Evolutionary conservation across 352 stramenopile genomes (phyloP), one percentile per base, ranked within the genome.

Genomic region (Pythium monospermum): DNA sequence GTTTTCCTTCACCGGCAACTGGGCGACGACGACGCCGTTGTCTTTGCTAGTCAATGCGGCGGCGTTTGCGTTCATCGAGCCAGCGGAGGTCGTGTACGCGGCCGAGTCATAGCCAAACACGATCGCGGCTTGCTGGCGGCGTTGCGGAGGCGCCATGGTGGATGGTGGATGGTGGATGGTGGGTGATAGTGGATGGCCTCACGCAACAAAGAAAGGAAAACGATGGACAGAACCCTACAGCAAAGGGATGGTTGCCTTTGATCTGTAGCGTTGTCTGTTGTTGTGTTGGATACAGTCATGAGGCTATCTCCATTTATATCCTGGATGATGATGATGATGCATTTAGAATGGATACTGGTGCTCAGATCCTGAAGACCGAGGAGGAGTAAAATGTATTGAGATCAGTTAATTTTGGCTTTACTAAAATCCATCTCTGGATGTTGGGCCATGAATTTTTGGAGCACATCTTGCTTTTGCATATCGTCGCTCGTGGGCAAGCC

Each of bases 381-480:
- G n/a, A n/a, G n/a, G n/a, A n/a, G n/a, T n/a, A n/a, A n/a, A 35
- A 35, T 35, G 13, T n/a, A 16, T 44, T 32, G n/a, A 2, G 8
- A 33, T 81, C 83, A 98, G 56, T 82, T 95, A 58, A 99, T 91
- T 68, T 99, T 99, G 49, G 96, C 96, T 56, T 99, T 98, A 66
- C 74, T 96, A 64, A 99, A 99, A 70, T 99, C 97, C 90, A 99
- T 98, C 71, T 99, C 97, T 0, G 97, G 97, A 83, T 99, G 97
- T 63, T 96, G 87, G 35, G 81, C 86, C 90, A 99, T 99, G 68
- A 99, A 99, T 69, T 98, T 98, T 53, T 99, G 90, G 41, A 99
- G 69, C 49, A 99, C 86, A 33, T 99, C 95, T 63, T 98, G 84
- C 73, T 99, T 99, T 62, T 97, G 74, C 68, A 98, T 78, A 54